These are phyloP conservation scores for Coffea canephora DNA, from an alignment of 257 asterid species.

Conservation along the genomic window DNA sequence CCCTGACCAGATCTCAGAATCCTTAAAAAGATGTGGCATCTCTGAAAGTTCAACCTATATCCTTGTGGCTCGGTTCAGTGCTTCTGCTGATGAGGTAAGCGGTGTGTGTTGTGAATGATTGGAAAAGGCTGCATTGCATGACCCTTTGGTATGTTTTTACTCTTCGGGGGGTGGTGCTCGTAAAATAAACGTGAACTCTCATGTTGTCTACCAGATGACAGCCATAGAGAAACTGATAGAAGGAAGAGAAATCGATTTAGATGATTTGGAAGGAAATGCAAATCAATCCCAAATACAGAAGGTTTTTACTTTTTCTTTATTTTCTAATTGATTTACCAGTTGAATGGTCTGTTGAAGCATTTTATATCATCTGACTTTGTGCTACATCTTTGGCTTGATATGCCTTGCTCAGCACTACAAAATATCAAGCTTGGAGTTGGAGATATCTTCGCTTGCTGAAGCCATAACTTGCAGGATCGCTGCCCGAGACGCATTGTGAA, in stretches of 20 bases:
- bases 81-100: constrained; percentile 73
- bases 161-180: not conserved
- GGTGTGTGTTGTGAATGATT: not conserved
- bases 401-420: constrained; percentile 59
- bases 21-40: constrained; percentile 86
- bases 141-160: not conserved
- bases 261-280: constrained; percentile 65
- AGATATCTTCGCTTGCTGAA: constrained; percentile 72
- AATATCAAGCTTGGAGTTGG: constrained; percentile 67
- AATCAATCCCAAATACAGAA: constrained; percentile 73
- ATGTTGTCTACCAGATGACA: constrained; percentile 34
- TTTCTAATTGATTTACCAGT: not conserved
- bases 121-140: not conserved
- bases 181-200: not conserved
- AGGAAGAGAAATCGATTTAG: constrained; percentile 68
- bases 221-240: constrained; percentile 56
- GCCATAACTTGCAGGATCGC: constrained; percentile 84
- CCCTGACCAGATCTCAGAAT: constrained; percentile 68
- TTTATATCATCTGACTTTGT: not conserved
- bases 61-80: constrained; percentile 81
- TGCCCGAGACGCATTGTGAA: constrained; percentile 76
- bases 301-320: constrained; percentile 35
- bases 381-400: not conserved
- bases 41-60: constrained; percentile 73
- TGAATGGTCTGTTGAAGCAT: not conserved